Percentiles rank a stretch among this genome's conserved stretches.
These are phyloP conservation scores for Penicillium samsonianum DNA, from an alignment of 495 filamentous ascomycete species.

Conservation along the genomic window DNA sequence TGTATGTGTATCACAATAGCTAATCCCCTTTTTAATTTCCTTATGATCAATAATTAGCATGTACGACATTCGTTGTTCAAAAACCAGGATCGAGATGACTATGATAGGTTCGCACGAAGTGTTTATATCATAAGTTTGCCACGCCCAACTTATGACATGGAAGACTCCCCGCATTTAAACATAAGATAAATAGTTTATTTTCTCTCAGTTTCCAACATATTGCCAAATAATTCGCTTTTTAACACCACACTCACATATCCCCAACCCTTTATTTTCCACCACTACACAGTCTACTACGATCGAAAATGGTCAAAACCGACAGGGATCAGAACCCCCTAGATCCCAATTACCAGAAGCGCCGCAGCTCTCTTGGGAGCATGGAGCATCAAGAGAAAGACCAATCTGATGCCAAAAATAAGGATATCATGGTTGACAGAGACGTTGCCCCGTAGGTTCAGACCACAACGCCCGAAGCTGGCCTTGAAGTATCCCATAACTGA, in stretches of 20 bases:
- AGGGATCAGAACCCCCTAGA: slow-evolving; percentile 25
- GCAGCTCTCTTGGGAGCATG: slow-evolving; percentile 13
- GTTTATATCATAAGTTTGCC: slow-evolving; percentile 32
- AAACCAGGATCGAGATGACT: neutral
- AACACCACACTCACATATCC: neutral
- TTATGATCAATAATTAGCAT: neutral
- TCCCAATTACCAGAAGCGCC: slow-evolving; percentile 20
- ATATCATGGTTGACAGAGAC: slow-evolving; percentile 20
- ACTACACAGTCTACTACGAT: neutral
- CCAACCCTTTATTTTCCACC: neutral
- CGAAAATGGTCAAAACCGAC: slow-evolving; percentile 24
- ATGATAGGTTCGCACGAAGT: slow-evolving; percentile 15
- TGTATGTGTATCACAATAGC: neutral
- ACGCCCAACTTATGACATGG: slow-evolving; percentile 13
- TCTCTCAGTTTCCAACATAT: neutral
- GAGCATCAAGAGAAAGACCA: neutral
- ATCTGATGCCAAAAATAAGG: slow-evolving; percentile 9
- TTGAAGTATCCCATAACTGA: neutral
- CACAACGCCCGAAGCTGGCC: neutral
- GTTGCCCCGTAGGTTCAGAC: slow-evolving; percentile 28
- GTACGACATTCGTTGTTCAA: neutral
- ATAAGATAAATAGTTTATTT: neutral
- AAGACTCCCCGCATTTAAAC: slow-evolving; percentile 22
- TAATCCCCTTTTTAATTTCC: neutral
- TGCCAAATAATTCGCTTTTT: neutral